These are phyloP conservation scores for Cyclocybe aegerita DNA, from an alignment of 768 basidiomycete species.

Conservation along the genomic window DNA sequence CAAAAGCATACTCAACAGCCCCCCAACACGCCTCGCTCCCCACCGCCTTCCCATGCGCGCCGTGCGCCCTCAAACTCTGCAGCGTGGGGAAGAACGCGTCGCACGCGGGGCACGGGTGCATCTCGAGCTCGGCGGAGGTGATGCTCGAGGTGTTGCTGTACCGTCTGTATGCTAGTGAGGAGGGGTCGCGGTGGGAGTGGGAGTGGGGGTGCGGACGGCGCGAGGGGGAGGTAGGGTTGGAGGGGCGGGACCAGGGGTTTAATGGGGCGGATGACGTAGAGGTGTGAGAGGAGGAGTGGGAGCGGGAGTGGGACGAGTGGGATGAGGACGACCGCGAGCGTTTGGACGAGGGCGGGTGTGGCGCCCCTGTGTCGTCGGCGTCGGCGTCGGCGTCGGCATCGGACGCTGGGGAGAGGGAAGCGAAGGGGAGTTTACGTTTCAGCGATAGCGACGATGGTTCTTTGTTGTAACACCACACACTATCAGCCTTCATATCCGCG, in stretches of 20 bases:
- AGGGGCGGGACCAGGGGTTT: too few species aligned
- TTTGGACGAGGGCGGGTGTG: constrained; percentile 31
- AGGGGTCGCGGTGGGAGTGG: too few species aligned
- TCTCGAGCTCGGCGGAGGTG: constrained; percentile 39
- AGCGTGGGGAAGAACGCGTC: constrained; percentile 63
- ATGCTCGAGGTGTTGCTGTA: constrained; percentile 23
- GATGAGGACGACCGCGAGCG: constrained; percentile 34
- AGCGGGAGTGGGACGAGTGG: constrained; percentile 8
- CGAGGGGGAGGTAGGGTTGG: constrained; percentile 1
- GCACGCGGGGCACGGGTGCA: constrained; percentile 74
- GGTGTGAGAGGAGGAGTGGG: background rate
- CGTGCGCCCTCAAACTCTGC: constrained; percentile 64
- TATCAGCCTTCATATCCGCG: constrained; percentile 1
- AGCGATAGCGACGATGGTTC: constrained; percentile 33
- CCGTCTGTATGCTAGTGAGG: constrained; percentile 2
- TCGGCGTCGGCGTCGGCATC: too few species aligned
- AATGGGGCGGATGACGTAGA: background rate
- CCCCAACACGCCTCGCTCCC: constrained; percentile 70
- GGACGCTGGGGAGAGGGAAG: too few species aligned
- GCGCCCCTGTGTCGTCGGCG: too few species aligned
- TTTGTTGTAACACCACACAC: too few species aligned
- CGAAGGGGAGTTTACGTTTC: constrained; percentile 45
- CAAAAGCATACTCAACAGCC: constrained; percentile 76
- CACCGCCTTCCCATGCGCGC: constrained; percentile 36
- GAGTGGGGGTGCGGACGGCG: too few species aligned